Evolutionary conservation across 495 filamentous ascomycete species (phyloP).

Genomic region (Polyplosphaeria fusca): DNA sequence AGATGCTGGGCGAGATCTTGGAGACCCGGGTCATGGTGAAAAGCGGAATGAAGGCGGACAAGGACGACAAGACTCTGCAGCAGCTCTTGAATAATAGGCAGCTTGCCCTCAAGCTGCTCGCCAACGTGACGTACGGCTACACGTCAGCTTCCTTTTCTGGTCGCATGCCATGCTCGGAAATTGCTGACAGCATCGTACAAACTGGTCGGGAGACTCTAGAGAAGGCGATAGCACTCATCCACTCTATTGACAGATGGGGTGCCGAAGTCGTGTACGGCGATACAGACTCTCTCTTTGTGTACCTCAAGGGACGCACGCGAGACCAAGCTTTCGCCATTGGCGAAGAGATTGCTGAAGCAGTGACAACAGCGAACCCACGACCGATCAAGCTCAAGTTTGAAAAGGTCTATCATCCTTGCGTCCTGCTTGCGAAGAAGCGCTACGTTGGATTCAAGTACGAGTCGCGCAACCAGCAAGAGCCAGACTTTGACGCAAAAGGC

Average conservation of each 20-base stretch:
- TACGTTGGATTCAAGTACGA: conserved; percentile 99
- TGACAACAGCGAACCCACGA: conserved; percentile 87
- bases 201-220: conserved; percentile 92
- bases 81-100: conserved; percentile 90
- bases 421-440: conserved; percentile 92
- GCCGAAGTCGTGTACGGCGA: conserved; percentile 98
- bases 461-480: conserved; percentile 66
- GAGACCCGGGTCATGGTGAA: conserved; percentile 99
- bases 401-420: conserved; percentile 94
- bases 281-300: conserved; percentile 93
- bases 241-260: conserved; percentile 79
- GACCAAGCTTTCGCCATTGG: conserved; percentile 91
- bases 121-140: conserved; percentile 98
- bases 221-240: conserved; percentile 88
- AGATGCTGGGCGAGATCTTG: conserved; percentile 94
- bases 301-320: conserved; percentile 79
- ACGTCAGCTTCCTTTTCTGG: conserved; percentile 94
- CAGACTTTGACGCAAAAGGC: conserved; percentile 95
- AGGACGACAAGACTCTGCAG: conserved; percentile 82
- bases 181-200: conserved; percentile 97
- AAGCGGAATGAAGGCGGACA: conserved; percentile 91
- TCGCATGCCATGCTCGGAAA: conserved; percentile 95
- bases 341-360: conserved; percentile 81
- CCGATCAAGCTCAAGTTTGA: conserved; percentile 97
- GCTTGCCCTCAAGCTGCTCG: conserved; percentile 91